Conservation (phyloP, 2,329 filamentous ascomycete genomes). For the Colletotrichum tamarilloi region DNA sequence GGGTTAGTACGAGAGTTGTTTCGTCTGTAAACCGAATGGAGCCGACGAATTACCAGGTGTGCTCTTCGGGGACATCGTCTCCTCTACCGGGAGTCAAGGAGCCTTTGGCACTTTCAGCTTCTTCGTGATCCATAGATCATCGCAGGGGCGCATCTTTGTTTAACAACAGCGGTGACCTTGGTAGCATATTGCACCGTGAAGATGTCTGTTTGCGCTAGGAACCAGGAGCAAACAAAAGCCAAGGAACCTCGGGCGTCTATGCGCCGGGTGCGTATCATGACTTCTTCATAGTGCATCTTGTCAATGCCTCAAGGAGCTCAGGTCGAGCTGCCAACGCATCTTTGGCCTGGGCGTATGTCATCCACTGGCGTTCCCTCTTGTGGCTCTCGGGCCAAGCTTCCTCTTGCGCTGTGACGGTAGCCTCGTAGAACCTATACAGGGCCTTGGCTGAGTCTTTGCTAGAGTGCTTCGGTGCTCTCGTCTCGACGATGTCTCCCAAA, state of each 20-base stretch:
- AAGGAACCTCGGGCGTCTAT: not conserved
- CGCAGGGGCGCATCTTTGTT: not conserved
- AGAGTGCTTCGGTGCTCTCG: conserved; percentile 80
- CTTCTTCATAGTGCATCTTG: conserved; percentile 75
- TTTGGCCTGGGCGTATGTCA: conserved; percentile 84
- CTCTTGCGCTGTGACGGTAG: conserved; percentile 87
- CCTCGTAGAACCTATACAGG: conserved; percentile 86
- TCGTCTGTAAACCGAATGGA: conserved; percentile 29
- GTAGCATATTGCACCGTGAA: not conserved
- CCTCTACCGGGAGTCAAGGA: not conserved
- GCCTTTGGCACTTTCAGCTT: not conserved
- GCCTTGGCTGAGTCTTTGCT: conserved; percentile 70
- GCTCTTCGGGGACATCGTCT: not conserved
- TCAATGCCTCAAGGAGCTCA: conserved; percentile 88
- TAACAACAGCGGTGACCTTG: not conserved
- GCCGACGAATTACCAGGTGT: not conserved
- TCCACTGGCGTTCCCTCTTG: conserved; percentile 92
- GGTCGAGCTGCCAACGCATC: conserved; percentile 81
- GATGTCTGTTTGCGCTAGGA: conserved; percentile 10
- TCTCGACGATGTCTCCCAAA: conserved; percentile 87
- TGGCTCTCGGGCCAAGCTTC: conserved; percentile 92
- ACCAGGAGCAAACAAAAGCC: not conserved
- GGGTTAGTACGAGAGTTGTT: conserved; percentile 20
- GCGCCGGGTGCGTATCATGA: conserved; percentile 31
- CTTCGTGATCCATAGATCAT: conserved; percentile 8